phyloP scores from a whole-genome alignment of 805 yeast genomes.

The Myxozyma melibiosi region DNA sequence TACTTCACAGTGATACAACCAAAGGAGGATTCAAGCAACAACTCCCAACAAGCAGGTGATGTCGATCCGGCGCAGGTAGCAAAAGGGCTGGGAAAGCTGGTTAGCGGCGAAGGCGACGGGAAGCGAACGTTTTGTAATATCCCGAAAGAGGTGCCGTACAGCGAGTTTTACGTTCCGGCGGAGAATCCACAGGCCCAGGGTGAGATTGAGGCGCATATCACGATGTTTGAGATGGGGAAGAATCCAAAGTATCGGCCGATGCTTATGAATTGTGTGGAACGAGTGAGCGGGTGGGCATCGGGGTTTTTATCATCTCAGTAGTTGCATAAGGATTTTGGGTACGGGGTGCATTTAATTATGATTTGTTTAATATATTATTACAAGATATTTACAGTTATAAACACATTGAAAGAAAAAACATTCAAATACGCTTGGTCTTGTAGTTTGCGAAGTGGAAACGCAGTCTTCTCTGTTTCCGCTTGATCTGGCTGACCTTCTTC shows the following conservation, averaged over 20 bases:
- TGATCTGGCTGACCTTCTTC: conserved; percentile 15
- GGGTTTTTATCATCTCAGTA: not conserved
- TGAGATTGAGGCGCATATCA: conserved; percentile 31
- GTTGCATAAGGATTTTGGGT: too few relatives aligned
- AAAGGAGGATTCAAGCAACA: not conserved
- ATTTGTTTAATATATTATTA: not conserved
- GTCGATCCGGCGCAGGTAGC: conserved; percentile 14
- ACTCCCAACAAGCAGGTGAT: not conserved
- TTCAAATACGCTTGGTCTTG: not conserved
- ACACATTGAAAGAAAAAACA: not conserved
- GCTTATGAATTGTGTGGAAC: conserved; percentile 20
- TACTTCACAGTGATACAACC: conserved; percentile 24
- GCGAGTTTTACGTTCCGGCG: conserved; percentile 26
- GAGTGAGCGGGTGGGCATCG: conserved; percentile 16
- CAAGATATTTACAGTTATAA: not conserved
- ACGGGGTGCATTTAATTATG: too few relatives aligned
- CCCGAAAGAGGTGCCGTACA: conserved; percentile 28
- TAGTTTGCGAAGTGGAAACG: conserved; percentile 2
- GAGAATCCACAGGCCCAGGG: conserved; percentile 28
- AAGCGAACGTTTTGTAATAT: conserved; percentile 30
- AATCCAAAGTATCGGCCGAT: conserved; percentile 21
- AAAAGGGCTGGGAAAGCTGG: conserved; percentile 23
- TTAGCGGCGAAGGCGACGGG: conserved; percentile 25
- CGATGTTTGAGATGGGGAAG: conserved; percentile 23
- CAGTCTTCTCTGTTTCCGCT: conserved; percentile 15